These are phyloP conservation scores for Aphanomyces euteiches DNA, from an alignment of 352 stramenopile species.

Conservation along the genomic window DNA sequence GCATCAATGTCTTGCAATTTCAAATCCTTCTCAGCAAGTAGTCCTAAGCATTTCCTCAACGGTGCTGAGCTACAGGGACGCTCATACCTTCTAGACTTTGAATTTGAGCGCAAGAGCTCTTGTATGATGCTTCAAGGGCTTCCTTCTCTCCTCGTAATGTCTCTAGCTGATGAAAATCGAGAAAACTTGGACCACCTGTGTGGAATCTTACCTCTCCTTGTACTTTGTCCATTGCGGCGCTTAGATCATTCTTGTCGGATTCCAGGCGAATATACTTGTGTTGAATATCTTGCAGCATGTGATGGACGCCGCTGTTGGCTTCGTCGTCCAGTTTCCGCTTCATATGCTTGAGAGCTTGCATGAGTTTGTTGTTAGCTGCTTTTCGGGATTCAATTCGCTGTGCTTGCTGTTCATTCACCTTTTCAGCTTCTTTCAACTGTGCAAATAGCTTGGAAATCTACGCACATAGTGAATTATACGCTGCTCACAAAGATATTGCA, in stretches of 20 bases:
- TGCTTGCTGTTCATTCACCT: neutral
- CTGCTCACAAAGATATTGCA: neutral
- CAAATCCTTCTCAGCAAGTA: neutral
- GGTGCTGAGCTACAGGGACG: no score
- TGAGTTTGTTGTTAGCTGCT: conserved; percentile 8
- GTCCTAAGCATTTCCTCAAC: neutral
- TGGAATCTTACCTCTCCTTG: neutral
- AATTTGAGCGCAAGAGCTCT: no score
- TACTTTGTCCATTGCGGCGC: neutral
- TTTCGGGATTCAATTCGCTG: neutral
- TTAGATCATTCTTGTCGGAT: neutral
- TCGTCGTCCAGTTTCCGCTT: conserved; percentile 15
- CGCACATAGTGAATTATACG: no score
- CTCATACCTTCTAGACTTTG: no score
- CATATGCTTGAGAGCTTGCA: conserved; percentile 21
- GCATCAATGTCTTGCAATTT: neutral
- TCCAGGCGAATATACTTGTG: conserved; percentile 1
- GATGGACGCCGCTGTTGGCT: conserved; percentile 1
- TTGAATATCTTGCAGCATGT: conserved; percentile 22
- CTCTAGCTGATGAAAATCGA: neutral
- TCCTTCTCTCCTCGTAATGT: neutral
- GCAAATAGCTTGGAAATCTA: conserved; percentile 21
- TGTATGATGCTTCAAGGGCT: neutral
- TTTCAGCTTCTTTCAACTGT: conserved; percentile 1
- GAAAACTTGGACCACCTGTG: neutral